A percentile compares a stretch with the other conserved stretches of the same genome.
phyloP scores from a whole-genome alignment of 2,329 filamentous ascomycete genomes.

The Colletotrichum sansevieriae region DNA sequence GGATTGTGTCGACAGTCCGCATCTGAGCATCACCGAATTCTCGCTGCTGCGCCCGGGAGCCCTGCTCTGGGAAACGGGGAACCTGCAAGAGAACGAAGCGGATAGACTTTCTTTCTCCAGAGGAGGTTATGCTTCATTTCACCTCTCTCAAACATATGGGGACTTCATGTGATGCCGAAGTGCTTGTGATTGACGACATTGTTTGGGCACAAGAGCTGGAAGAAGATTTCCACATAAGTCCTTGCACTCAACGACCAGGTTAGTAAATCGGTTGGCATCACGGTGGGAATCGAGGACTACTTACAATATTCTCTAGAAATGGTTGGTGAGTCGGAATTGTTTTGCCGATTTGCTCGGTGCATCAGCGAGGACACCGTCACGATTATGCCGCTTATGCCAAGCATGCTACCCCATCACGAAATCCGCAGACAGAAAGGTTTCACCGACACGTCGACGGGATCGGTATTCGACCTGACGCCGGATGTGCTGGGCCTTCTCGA shows the following conservation, averaged over 20 bases:
- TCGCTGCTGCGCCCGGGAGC: background rate
- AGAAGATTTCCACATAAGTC: accelerated
- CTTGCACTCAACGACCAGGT: background rate
- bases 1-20: background rate
- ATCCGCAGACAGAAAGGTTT: background rate
- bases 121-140: background rate
- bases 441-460: background rate
- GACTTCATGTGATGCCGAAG: background rate
- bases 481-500: background rate
- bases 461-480: background rate
- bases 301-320: background rate
- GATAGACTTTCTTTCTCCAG: too few relatives aligned
- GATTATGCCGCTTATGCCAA: background rate
- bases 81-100: background rate
- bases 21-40: background rate
- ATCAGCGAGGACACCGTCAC: background rate
- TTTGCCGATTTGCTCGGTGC: background rate
- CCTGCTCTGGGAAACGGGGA: too few relatives aligned
- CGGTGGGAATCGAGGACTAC: background rate
- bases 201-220: background rate
- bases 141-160: background rate
- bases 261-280: background rate
- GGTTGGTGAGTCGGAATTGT: background rate
- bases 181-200: background rate
- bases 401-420: background rate